Evolutionary conservation across 2,329 filamentous ascomycete species (phyloP), one percentile per base, ranked within the genome.

Genomic region (Scedosporium boydii): DNA sequence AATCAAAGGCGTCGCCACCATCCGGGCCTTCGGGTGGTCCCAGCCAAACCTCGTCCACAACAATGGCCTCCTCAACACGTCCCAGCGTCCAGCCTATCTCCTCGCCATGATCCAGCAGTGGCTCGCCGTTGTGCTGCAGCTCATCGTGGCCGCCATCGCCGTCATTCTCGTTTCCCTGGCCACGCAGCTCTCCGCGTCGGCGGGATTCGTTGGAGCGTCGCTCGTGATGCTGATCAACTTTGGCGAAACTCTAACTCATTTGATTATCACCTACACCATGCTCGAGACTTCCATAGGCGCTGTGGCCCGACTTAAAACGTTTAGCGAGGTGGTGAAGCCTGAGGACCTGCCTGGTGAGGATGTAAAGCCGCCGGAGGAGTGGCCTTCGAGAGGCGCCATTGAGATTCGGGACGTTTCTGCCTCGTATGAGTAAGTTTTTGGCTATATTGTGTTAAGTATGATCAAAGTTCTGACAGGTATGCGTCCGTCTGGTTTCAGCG

Each of bases 1-100:
- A 2, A 76, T 85, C 51, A 78, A 77, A 41, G 84, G 84, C 0
- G 68, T 86, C 0, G 74, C 76, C 0, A 86, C 83, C 0, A 75
- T 86, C 27, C 77, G 84, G 16, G 82, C 84, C 2, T 84, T 84
- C 64, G 79, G 79, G 1, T 86, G 82, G 82, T 73, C 78, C n/a
- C 65, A 70, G 0, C 68, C 71, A 2, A 74, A 78, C 63, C 71
- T 79, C 14, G 67, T 74, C 2, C 73, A 74, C 56, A 85, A 82
- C 63, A 70, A 77, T 26, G 61, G 66, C 1, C 74, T 86, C 0
- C 71, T 87, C 2, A 78, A 86, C 66, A 73, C 70, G 1, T 85
- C 82, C 0, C 84, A 87, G 63, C 71, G 78, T 6, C 84, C 85
- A 1, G 80, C 79, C 3, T 87, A 87, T 66, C 75, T 85, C 0